Conservation (phyloP, 2,329 filamentous ascomycete species). For the Cytospora chrysosperma region DNA sequence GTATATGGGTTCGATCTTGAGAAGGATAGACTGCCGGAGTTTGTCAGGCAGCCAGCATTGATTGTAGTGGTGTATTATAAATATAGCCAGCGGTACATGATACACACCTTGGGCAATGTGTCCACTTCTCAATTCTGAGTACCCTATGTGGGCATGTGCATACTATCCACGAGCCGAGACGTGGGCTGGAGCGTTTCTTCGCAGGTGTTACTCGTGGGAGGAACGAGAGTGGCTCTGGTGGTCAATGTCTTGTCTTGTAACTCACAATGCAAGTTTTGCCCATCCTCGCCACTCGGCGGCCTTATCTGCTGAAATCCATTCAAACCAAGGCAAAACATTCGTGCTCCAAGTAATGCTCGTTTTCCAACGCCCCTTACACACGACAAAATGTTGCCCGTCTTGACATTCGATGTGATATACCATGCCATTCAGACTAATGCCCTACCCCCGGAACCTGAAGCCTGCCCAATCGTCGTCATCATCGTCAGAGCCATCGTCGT, state of each 20-base stretch:
- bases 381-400: not conserved
- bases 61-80: not conserved
- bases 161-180: no score
- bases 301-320: not conserved
- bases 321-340: not conserved
- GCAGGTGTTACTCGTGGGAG: not conserved
- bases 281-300: not conserved
- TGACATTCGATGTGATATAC: not conserved
- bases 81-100: not conserved
- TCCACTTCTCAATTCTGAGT: not conserved
- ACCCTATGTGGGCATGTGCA: not conserved
- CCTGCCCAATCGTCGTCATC: slow-evolving; percentile 59
- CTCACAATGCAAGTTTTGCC: not conserved
- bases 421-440: not conserved
- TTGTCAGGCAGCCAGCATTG: not conserved
- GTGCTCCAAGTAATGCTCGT: not conserved
- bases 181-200: no score
- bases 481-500: slow-evolving; percentile 45
- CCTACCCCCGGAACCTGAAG: slow-evolving; percentile 48
- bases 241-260: no score
- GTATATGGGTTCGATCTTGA: not conserved
- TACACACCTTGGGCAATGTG: not conserved
- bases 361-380: slow-evolving; percentile 1
- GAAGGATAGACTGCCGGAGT: not conserved
- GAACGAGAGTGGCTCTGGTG: not conserved